Evolutionary conservation across 129 eudicot genomes (phyloP).

Genomic region (Erigeron canadensis): DNA sequence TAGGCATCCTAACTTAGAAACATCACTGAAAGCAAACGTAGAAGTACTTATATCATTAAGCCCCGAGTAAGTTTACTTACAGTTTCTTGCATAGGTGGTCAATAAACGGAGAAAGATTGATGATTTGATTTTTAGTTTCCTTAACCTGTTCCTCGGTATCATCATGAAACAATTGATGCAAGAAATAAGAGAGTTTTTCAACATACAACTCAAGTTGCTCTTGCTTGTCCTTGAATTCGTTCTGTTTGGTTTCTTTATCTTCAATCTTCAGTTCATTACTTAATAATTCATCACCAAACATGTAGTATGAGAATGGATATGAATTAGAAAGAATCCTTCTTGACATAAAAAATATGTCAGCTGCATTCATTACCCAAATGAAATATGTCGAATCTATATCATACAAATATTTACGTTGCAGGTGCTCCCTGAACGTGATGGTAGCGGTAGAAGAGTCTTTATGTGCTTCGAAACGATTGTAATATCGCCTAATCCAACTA

Average conservation of each 20-base stretch:
- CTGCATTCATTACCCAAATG: constrained; percentile 54
- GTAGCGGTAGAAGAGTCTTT: constrained; percentile 54
- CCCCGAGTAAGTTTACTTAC: constrained; percentile 34
- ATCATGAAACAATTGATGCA: constrained; percentile 43
- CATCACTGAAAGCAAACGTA: no score
- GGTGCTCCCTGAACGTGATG: constrained; percentile 33
- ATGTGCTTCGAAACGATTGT: constrained; percentile 52
- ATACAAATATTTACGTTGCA: constrained; percentile 11
- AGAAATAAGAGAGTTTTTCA: constrained; percentile 49
- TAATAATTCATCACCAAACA: constrained; percentile 51
- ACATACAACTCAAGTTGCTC: constrained; percentile 54
- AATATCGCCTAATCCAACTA: constrained; percentile 63
- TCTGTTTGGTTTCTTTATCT: constrained; percentile 48
- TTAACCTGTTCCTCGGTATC: constrained; percentile 24
- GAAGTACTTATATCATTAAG: no score
- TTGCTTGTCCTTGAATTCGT: constrained; percentile 66
- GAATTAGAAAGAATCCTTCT: constrained; percentile 47
- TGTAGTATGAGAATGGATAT: constrained; percentile 59
- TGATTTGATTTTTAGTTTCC: constrained; percentile 33
- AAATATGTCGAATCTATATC: constrained; percentile 9
- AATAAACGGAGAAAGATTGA: constrained; percentile 32
- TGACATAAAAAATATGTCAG: constrained; percentile 39
- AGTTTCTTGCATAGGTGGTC: constrained; percentile 54
- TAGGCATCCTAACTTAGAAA: no score
- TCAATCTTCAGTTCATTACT: constrained; percentile 42